A percentile compares a stretch with the other conserved stretches of the same genome.
Evolutionary conservation across 805 yeast genomes (phyloP).

Genomic region (Torulaspora gathmanii): DNA sequence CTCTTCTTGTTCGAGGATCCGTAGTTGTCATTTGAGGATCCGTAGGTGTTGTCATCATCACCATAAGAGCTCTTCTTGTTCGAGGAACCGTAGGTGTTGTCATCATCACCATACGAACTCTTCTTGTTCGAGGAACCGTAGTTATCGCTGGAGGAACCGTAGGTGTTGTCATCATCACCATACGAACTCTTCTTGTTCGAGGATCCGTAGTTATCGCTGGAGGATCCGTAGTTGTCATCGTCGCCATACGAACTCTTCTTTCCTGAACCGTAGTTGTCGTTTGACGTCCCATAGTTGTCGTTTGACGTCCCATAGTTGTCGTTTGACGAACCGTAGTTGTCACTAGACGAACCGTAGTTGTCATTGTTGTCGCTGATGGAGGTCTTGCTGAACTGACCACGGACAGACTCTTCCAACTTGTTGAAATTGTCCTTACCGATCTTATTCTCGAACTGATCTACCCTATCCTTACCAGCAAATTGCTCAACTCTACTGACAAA

Average conservation of each 20-base stretch:
- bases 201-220: conserved; percentile 21
- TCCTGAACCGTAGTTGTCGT: conserved; percentile 15
- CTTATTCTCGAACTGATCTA: conserved; percentile 27
- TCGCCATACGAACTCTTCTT: conserved; percentile 20
- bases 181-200: conserved; percentile 8
- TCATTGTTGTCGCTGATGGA: conserved; percentile 22
- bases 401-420: conserved; percentile 30
- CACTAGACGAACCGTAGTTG: conserved; percentile 14
- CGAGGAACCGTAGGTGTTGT: conserved; percentile 22
- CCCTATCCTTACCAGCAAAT: conserved; percentile 31
- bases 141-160: conserved; percentile 22
- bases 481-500: conserved; percentile 31
- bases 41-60: conserved; percentile 23
- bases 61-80: conserved; percentile 30
- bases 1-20: conserved; percentile 19
- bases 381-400: conserved; percentile 30
- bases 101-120: conserved; percentile 18
- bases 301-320: conserved; percentile 26
- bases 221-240: conserved; percentile 18
- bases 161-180: conserved; percentile 14
- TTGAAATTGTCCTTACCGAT: conserved; percentile 34
- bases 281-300: conserved; percentile 20
- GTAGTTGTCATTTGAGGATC: conserved; percentile 21
- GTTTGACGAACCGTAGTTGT: conserved; percentile 21
- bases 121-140: conserved; percentile 25